These are phyloP conservation scores for Anacardium occidentale DNA, from an alignment of 345 rosid species.

Conservation along the genomic window DNA sequence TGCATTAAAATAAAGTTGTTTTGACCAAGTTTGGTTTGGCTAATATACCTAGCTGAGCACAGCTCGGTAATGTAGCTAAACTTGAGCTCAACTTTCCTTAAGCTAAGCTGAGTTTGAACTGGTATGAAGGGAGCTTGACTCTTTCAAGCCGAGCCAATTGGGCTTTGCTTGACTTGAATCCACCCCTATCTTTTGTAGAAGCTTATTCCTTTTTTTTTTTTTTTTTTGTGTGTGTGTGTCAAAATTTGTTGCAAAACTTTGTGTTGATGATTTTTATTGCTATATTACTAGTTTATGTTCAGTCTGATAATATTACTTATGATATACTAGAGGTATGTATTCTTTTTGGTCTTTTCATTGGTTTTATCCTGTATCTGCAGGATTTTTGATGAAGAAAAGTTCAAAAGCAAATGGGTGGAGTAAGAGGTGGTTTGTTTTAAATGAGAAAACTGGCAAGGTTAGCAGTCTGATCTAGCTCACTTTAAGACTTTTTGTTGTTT, in stretches of 20 bases:
- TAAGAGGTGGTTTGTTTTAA: slow-evolving; percentile 91
- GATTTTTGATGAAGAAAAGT: slow-evolving; percentile 89
- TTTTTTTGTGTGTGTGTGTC: not conserved
- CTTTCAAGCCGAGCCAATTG: too few species aligned
- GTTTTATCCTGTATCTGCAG: slow-evolving; percentile 43
- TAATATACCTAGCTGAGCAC: too few species aligned
- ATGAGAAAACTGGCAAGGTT: slow-evolving; percentile 97
- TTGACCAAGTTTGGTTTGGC: too few species aligned
- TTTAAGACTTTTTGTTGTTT: slow-evolving; percentile 1
- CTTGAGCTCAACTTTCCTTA: too few species aligned
- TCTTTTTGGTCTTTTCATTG: not conserved
- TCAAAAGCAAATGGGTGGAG: slow-evolving; percentile 93
- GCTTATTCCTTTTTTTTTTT: not conserved
- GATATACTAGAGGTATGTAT: not conserved
- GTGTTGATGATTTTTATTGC: too few species aligned
- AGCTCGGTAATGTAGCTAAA: too few species aligned
- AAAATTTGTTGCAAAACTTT: not conserved
- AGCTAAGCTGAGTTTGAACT: too few species aligned
- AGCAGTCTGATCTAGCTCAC: slow-evolving; percentile 19
- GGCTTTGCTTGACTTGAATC: too few species aligned
- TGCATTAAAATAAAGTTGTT: too few species aligned
- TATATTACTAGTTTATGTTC: not conserved
- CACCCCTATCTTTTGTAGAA: too few species aligned
- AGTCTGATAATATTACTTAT: not conserved
- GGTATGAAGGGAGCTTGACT: too few species aligned